phyloP scores from a whole-genome alignment of 768 basidiomycete genomes.

The Tylopilus sp. region DNA sequence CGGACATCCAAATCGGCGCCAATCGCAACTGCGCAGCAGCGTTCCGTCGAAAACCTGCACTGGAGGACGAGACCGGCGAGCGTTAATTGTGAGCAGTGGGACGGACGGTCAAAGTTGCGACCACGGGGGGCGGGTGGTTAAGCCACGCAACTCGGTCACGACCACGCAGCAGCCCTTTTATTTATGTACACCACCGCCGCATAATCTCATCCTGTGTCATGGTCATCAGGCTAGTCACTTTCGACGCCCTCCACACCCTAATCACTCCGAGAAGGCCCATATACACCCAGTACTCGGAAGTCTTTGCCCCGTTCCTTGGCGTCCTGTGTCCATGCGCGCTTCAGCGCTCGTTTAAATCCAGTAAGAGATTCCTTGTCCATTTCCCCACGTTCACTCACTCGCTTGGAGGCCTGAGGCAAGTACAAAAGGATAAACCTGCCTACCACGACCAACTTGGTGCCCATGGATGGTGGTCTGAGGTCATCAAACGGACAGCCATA shows the following conservation, averaged over 20 bases:
- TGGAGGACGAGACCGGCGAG: background rate
- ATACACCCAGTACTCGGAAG: conserved; percentile 56
- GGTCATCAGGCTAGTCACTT: conserved; percentile 65
- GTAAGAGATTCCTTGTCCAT: conserved; percentile 31
- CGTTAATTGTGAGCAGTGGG: background rate
- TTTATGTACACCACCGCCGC: conserved; percentile 14
- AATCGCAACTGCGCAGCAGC: conserved; percentile 11
- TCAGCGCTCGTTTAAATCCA: conserved; percentile 56
- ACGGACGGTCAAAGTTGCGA: conserved; percentile 14
- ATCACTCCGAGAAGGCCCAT: conserved; percentile 67
- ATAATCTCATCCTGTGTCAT: conserved; percentile 3
- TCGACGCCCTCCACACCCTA: conserved; percentile 77
- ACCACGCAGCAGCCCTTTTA: conserved; percentile 8
- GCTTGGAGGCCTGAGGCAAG: conserved; percentile 41
- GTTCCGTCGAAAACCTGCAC: conserved; percentile 3
- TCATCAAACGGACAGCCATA: conserved; percentile 69
- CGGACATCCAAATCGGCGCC: conserved; percentile 17
- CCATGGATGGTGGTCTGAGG: conserved; percentile 72
- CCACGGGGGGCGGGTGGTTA: background rate
- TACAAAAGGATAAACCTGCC: conserved; percentile 57
- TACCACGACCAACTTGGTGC: conserved; percentile 48
- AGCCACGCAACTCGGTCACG: background rate
- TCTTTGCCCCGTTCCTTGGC: conserved; percentile 68
- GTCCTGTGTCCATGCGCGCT: conserved; percentile 49
- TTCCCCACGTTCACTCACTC: background rate